Evolutionary conservation across 1,139 yeast species (phyloP).

Genomic region (Yamadazyma siamensis): DNA sequence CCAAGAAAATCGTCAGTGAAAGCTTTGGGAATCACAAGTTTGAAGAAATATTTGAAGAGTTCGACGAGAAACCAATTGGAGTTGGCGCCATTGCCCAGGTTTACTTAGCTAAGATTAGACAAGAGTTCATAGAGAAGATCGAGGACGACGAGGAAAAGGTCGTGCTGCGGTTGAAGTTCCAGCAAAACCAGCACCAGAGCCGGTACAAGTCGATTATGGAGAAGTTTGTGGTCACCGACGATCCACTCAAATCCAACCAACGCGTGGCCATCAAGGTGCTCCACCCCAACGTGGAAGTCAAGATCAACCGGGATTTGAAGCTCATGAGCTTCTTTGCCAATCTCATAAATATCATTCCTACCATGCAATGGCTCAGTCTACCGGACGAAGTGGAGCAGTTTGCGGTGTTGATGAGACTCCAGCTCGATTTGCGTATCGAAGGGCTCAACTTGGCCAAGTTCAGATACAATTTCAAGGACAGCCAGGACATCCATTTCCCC

Average conservation of each 20-base stretch:
- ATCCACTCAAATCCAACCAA: conserved; percentile 40
- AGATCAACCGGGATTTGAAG: conserved; percentile 74
- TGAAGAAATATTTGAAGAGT: conserved; percentile 80
- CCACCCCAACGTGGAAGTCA: conserved; percentile 78
- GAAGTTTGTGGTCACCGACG: conserved; percentile 36
- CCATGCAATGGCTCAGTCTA: conserved; percentile 95
- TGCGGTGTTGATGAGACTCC: conserved; percentile 79
- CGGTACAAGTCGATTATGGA: conserved; percentile 25
- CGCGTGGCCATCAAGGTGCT: conserved; percentile 88
- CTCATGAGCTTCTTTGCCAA: conserved; percentile 82
- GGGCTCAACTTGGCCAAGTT: conserved; percentile 76
- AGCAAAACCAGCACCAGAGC: conserved; percentile 6
- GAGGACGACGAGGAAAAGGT: conserved; percentile 25
- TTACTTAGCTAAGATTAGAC: conserved; percentile 66
- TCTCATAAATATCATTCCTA: conserved; percentile 68
- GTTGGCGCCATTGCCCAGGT: conserved; percentile 99
- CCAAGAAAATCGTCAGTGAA: conserved; percentile 54
- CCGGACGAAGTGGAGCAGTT: conserved; percentile 95
- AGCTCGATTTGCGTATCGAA: conserved; percentile 85
- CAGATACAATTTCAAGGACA: conserved; percentile 54
- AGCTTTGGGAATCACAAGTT: conserved; percentile 59
- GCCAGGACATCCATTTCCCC: conserved; percentile 76
- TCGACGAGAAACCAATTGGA: conserved; percentile 74
- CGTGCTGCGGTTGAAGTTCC: conserved; percentile 13
- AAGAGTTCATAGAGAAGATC: conserved; percentile 36